A percentile compares a stretch with the other conserved stretches of the same genome.
These are phyloP conservation scores for Pleurotus ostreatus DNA, from an alignment of 768 basidiomycete species.

Conservation along the genomic window DNA sequence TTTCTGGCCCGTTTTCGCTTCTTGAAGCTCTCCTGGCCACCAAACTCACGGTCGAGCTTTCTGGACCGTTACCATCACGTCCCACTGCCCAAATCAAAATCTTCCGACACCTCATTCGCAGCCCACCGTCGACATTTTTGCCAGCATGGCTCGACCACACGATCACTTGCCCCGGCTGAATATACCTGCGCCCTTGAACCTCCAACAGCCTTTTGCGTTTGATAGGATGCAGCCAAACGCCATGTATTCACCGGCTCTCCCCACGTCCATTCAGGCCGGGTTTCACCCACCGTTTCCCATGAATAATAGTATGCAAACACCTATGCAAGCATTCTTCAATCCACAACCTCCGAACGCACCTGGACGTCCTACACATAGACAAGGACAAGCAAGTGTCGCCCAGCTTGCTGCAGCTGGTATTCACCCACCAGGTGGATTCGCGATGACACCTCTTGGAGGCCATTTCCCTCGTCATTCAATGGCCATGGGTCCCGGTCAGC, in stretches of 20 bases:
- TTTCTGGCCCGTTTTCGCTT: neutral
- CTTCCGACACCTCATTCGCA: neutral
- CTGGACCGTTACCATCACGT: slow-evolving; percentile 1
- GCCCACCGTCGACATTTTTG: neutral
- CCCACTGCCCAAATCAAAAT: neutral
- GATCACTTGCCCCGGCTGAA: slow-evolving; percentile 55
- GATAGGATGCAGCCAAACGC: slow-evolving; percentile 30
- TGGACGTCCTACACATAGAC: slow-evolving; percentile 51
- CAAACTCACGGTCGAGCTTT: neutral
- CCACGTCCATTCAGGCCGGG: slow-evolving; percentile 52
- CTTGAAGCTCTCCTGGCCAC: neutral
- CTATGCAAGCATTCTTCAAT: slow-evolving; percentile 68
- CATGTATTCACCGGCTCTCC: slow-evolving; percentile 63
- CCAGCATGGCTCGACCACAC: slow-evolving; percentile 38
- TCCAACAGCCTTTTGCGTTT: slow-evolving; percentile 52
- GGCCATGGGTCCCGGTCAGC: slow-evolving; percentile 35
- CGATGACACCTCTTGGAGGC: slow-evolving; percentile 54
- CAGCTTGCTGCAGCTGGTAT: slow-evolving; percentile 61
- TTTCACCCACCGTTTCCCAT: slow-evolving; percentile 55
- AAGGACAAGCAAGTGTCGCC: slow-evolving; percentile 51
- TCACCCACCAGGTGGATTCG: slow-evolving; percentile 49
- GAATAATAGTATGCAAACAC: slow-evolving; percentile 56
- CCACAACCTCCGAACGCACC: slow-evolving; percentile 46
- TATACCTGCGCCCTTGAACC: slow-evolving; percentile 48
- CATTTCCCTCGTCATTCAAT: slow-evolving; percentile 53